phyloP scores from a whole-genome alignment of 2,329 filamentous ascomycete genomes.

The Aspergillus bombycis region DNA sequence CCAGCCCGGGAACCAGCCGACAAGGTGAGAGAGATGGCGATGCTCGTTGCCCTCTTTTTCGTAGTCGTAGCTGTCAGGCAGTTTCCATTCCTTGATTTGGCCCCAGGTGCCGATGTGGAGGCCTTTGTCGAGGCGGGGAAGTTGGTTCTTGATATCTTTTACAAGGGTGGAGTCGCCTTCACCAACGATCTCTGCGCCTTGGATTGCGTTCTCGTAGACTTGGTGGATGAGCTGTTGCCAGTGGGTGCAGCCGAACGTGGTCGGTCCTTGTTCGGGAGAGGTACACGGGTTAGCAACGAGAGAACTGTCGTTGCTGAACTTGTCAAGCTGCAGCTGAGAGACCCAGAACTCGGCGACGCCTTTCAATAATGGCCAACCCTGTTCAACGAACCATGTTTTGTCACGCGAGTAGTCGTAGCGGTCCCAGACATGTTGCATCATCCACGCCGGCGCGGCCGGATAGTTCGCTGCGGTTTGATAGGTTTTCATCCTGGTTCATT shows the following conservation, averaged over 20 bases:
- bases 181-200: constrained; percentile 35
- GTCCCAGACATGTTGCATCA: constrained; percentile 63
- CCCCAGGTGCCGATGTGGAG: constrained; percentile 47
- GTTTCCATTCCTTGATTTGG: constrained; percentile 57
- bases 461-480: constrained; percentile 43
- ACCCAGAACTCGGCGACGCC: constrained; percentile 61
- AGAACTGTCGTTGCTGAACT: constrained; percentile 54
- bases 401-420: constrained; percentile 59
- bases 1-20: constrained; percentile 61
- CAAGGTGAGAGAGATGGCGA: constrained; percentile 59
- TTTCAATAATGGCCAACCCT: constrained; percentile 59
- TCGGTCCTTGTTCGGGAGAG: constrained; percentile 60
- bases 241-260: constrained; percentile 34
- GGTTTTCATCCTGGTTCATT: constrained; percentile 43
- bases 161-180: constrained; percentile 28
- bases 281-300: constrained; percentile 63
- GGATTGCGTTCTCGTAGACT: constrained; percentile 44
- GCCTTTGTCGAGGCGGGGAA: constrained; percentile 23
- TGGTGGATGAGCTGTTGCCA: constrained; percentile 38
- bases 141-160: constrained; percentile 5
- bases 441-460: constrained; percentile 56
- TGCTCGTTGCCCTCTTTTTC: constrained; percentile 47
- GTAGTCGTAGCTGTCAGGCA: constrained; percentile 38
- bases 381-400: constrained; percentile 45
- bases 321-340: constrained; percentile 55